A percentile compares a stretch with the other conserved stretches of the same genome.
Conservation (phyloP, 176 grass and related monocot genomes). For the Eleusine indica region DNA sequence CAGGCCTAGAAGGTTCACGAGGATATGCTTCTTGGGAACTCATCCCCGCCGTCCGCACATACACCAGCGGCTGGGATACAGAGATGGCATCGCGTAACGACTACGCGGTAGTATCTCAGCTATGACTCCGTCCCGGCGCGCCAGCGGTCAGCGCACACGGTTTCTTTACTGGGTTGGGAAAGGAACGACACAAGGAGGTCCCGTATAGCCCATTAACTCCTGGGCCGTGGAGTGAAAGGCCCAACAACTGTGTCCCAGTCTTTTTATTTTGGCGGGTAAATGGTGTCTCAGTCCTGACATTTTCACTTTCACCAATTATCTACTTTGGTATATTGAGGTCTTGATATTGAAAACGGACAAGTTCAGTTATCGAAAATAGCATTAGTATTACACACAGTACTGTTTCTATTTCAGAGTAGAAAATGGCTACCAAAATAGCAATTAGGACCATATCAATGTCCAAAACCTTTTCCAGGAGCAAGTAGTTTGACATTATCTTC, state of each 20-base stretch:
- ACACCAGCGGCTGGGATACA: constrained; percentile 33
- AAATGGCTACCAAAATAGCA: not conserved
- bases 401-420: not conserved
- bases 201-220: not conserved
- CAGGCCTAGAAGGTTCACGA: constrained; percentile 25
- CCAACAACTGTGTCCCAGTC: too few species aligned
- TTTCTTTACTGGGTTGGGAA: not conserved
- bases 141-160: not conserved
- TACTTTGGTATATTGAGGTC: too few species aligned
- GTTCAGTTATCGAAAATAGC: too few species aligned
- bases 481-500: not conserved
- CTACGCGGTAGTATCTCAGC: constrained; percentile 33
- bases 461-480: too few species aligned
- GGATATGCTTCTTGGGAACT: not conserved
- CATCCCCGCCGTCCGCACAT: constrained; percentile 8
- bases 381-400: too few species aligned
- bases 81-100: constrained; percentile 35
- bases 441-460: not conserved
- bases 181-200: not conserved
- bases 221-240: too few species aligned
- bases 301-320: too few species aligned
- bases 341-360: too few species aligned
- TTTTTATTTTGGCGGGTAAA: too few species aligned
- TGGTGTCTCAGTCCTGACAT: too few species aligned
- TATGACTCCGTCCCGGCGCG: not conserved